Conservation (phyloP, 495 filamentous ascomycete genomes). For the Penicillium arizonense region DNA sequence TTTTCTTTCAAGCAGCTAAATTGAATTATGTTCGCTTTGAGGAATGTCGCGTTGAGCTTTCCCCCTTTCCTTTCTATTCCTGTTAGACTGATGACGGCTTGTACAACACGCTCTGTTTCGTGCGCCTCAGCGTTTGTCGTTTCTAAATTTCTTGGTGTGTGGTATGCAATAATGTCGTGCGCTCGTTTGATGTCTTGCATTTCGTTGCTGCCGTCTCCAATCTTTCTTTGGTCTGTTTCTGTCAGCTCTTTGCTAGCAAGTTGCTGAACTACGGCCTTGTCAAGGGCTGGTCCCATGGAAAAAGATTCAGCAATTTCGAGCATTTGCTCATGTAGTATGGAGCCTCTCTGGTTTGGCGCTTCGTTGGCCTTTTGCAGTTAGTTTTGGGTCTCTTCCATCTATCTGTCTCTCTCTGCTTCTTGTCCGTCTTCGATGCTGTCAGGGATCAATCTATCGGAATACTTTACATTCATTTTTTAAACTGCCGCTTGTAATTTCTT, state of each 20-base stretch:
- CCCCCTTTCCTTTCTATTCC: conserved; percentile 20
- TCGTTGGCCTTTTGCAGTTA: not conserved
- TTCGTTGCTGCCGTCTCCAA: conserved; percentile 4
- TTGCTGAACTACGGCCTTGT: not conserved
- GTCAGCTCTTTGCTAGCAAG: not conserved
- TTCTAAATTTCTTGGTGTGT: conserved; percentile 9
- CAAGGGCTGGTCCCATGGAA: conserved; percentile 1
- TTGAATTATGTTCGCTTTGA: conserved; percentile 44
- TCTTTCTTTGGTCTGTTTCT: conserved; percentile 9
- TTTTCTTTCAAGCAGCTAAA: conserved; percentile 40
- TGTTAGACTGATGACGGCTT: conserved; percentile 24
- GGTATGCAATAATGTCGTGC: conserved; percentile 9
- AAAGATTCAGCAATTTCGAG: not conserved
- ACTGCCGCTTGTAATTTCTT: no score
- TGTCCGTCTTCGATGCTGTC: conserved; percentile 7
- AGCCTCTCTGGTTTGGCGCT: not conserved
- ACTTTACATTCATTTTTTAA: no score
- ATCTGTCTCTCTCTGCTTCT: not conserved
- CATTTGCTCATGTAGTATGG: not conserved
- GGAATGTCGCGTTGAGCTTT: conserved; percentile 34
- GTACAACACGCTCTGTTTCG: conserved; percentile 28
- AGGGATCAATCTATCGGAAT: no score
- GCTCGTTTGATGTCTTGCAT: conserved; percentile 18
- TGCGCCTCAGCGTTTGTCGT: conserved; percentile 24
- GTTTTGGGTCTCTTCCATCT: not conserved